phyloP scores from a whole-genome alignment of 1,284 basidiomycete species.

The Retiboletus flavoniger region DNA sequence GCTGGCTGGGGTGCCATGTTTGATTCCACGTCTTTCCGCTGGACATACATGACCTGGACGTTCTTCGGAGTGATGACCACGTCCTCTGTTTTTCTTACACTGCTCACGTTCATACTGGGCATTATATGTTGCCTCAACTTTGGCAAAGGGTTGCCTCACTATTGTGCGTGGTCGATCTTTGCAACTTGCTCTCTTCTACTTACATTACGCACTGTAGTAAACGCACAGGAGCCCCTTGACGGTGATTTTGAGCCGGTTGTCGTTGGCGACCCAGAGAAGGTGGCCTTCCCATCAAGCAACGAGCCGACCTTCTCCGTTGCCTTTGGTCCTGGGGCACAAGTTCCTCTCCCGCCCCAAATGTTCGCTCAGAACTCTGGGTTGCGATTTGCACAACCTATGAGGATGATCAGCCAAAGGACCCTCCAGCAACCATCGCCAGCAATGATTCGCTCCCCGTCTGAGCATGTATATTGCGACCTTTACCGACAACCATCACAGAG shows the following conservation, averaged over 20 bases:
- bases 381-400: constrained; percentile 39
- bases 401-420: neutral
- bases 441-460: constrained; percentile 2
- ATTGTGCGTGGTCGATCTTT: constrained; percentile 48
- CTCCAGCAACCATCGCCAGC: neutral
- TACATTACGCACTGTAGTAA: constrained; percentile 42
- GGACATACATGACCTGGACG: constrained; percentile 69
- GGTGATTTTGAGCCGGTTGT: constrained; percentile 46
- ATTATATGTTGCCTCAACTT: constrained; percentile 70
- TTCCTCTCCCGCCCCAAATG: constrained; percentile 43
- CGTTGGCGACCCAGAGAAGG: constrained; percentile 55
- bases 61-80: constrained; percentile 69
- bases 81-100: constrained; percentile 56
- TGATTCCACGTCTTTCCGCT: constrained; percentile 65
- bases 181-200: neutral
- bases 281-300: constrained; percentile 59
- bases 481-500: constrained; percentile 15
- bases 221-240: constrained; percentile 48
- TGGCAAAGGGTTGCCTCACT: constrained; percentile 65
- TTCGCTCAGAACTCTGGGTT: constrained; percentile 42
- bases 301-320: constrained; percentile 54
- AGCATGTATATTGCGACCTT: neutral
- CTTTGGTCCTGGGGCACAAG: constrained; percentile 43
- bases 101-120: constrained; percentile 57
- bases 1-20: constrained; percentile 73